Base-by-base conservation (phyloP, 768 basidiomycete genomes). In the Panaeolus cyanescens region DNA sequence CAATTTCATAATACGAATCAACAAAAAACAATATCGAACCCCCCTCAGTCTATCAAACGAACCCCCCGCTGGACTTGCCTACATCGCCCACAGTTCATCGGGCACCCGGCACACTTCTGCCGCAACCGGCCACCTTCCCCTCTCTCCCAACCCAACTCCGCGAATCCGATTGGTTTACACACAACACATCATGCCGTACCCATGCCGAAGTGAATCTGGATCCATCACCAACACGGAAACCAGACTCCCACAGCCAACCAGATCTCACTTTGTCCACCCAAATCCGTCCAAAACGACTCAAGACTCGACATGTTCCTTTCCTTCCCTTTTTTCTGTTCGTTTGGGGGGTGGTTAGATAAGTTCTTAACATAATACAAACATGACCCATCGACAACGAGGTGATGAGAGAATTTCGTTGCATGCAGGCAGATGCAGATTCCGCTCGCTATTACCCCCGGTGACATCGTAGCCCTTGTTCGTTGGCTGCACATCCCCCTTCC, bases 11-110 rank as follows among this genome's bases (percentile, higher is more conserved):
- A n/a, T n/a, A n/a, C n/a, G n/a, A n/a, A 42, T 42, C 39, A 42
- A 42, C 39, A 42, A 42, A n/a, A n/a, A n/a, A 42, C 39, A 42
- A 42, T 22, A 20, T 20, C n/a, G 22, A n/a, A 12, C 39, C 39
- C 39, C 17, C 19, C 17, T 42, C 22, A 22, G 1, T 39, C 37
- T 6, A 7, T n/a, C 37, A 22, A 9, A 40, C 10, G 15, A 50
- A 50, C 45, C 45, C 45, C 45, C 45, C 45, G 45, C 5, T 50
- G 45, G 45, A 50, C 45, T 50, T n/a, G n/a, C n/a, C n/a, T n/a
- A n/a, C n/a, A n/a, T n/a, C n/a, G 30, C 25, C 22, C 22, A 19
- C 39, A 37, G 19, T 5, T 20, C 40, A 42, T 42, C 40, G 40
- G 40, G 40, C 40, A 42, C 19, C n/a, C 45, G 45, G 45, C 45